Evolutionary conservation across 345 rosid genomes (phyloP).

Genomic region (Eucalyptus rudis): DNA sequence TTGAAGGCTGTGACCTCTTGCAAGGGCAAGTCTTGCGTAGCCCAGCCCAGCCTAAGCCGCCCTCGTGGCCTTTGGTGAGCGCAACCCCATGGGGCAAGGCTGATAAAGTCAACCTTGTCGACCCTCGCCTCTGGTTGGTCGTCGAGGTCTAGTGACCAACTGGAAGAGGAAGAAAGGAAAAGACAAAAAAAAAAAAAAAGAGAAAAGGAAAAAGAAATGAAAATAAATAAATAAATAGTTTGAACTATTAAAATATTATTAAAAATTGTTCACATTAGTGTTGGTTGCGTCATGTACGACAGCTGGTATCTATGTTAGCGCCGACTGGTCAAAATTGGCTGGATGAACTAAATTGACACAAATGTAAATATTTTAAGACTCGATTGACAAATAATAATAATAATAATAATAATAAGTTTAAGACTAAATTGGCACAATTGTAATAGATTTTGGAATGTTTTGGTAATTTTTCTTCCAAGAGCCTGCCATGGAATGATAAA

Average conservation of each 20-base stretch:
- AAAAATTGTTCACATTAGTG: too few relatives aligned
- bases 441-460: too few relatives aligned
- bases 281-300: rapidly evolving
- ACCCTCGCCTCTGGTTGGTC: rapidly evolving
- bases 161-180: too few relatives aligned
- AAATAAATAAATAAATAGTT: too few relatives aligned
- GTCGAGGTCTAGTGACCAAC: rapidly evolving
- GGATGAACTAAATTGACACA: rapidly evolving
- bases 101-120: rapidly evolving
- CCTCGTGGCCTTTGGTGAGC: rapidly evolving
- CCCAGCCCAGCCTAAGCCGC: too few relatives aligned
- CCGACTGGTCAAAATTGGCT: rapidly evolving
- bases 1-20: too few relatives aligned
- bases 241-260: too few relatives aligned
- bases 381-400: rapidly evolving
- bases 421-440: rapidly evolving
- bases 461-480: too few relatives aligned
- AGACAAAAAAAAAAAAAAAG: rapidly evolving
- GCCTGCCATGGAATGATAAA: too few relatives aligned
- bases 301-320: rapidly evolving
- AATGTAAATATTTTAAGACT: rapidly evolving
- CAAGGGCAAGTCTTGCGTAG: too few relatives aligned
- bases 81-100: rapidly evolving
- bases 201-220: too few relatives aligned
- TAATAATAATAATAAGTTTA: too few relatives aligned